These are phyloP conservation scores for Beauveria scarabaeidicola DNA, from an alignment of 2,329 filamentous ascomycete species.

Conservation along the genomic window DNA sequence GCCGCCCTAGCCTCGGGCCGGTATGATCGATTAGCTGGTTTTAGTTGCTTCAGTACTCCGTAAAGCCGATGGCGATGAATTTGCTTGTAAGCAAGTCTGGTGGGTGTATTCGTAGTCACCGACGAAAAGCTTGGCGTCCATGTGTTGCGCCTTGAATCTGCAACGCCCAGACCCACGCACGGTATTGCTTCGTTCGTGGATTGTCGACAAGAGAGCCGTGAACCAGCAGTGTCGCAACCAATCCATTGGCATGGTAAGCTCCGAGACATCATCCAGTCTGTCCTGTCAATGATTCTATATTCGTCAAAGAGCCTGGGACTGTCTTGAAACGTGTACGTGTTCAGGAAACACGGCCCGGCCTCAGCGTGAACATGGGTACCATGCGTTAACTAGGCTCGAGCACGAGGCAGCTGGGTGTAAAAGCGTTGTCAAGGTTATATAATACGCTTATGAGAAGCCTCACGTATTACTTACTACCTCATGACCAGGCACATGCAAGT, in stretches of 20 bases:
- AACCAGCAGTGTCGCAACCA: not conserved
- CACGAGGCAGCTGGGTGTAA: not conserved
- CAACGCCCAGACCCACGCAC: not conserved
- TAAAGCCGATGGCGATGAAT: not conserved
- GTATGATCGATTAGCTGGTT: conserved; percentile 1
- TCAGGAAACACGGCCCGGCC: not conserved
- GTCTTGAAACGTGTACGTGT: not conserved
- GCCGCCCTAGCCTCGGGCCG: conserved; percentile 9
- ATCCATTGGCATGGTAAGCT: not conserved
- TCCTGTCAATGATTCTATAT: not conserved
- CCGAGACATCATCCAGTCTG: not conserved
- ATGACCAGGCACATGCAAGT: not conserved
- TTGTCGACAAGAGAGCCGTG: not conserved
- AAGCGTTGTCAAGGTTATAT: not conserved
- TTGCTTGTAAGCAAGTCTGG: not conserved
- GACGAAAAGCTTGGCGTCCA: not conserved
- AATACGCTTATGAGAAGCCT: not conserved
- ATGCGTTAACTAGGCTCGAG: not conserved
- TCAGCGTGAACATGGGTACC: not conserved
- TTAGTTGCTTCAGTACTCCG: not conserved
- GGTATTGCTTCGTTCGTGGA: not conserved
- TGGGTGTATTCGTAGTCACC: not conserved
- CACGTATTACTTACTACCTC: not conserved
- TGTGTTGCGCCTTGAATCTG: not conserved
- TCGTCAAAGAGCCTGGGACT: not conserved